Base-by-base conservation (phyloP, 2,329 filamentous ascomycete species). In the Venturia asperata region DNA sequence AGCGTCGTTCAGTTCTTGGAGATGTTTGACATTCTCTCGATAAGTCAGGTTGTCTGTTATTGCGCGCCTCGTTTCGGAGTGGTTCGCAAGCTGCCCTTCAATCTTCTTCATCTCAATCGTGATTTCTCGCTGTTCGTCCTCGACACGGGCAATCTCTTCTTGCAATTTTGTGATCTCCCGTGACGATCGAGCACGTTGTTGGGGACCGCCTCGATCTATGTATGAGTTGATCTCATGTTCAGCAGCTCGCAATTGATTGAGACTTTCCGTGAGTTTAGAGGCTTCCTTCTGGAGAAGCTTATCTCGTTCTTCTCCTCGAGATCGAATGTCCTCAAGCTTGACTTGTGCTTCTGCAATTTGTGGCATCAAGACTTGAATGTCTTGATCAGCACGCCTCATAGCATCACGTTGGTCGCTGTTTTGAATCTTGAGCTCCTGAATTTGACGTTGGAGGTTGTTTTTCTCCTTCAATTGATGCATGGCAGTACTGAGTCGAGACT, bases 41-140 rank as follows among this genome's bases (percentile, higher is more conserved):
- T 92, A 96, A 68, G 87, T 87, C 63, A 97, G 79, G 71, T 99
- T 99, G 74, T 97, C 92, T 27, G 82, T 82, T 70, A 99, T 96
- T 68, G 90, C 92, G 70, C 90, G 88, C 77, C 92, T 93, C 65
- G 87, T 92, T 66, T 87, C 86, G 68, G 92, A 89, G 65, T 90
- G 89, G 71, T 92, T 91, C 70, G 87, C 85, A 63, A 92, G 83
- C 63, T 91, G 87, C 61, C 89, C 84, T 68, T 89, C 88, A 62
- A 96, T 82, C 70, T 87, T 87, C 75, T 95, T 94, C 67, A 90
- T 86, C 65, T 88, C 84, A 30, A 83, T 80, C 2, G 87, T 88
- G 63, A 94, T 78, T 58, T 85, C 79, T 15, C 78, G 78, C 71
- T 90, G 86, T 68, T 94, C 89, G 21, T 79, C 79, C 70, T 95